Percentiles rank a stretch among this genome's conserved stretches.
Conservation (phyloP, 2,329 filamentous ascomycete genomes). For the Biscogniauxia sp. region DNA sequence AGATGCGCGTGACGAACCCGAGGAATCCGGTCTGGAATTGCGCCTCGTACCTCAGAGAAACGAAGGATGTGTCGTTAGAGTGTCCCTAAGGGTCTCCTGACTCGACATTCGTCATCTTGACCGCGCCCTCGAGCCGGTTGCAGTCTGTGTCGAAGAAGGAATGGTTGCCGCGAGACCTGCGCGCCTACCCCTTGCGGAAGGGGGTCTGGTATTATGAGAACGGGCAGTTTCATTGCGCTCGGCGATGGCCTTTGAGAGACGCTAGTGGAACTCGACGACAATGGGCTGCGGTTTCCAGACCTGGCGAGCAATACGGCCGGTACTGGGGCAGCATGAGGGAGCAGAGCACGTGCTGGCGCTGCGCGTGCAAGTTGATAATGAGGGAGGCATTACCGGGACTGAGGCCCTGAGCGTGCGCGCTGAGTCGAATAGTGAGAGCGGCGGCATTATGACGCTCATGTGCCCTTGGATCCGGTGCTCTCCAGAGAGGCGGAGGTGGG, state of each 20-base stretch:
- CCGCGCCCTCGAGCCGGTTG: slow-evolving; percentile 22
- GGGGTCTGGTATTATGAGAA: slow-evolving; percentile 22
- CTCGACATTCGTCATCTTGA: slow-evolving; percentile 22
- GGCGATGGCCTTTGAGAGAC: slow-evolving; percentile 23
- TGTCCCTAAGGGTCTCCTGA: slow-evolving; percentile 21
- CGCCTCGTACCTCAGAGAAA: slow-evolving; percentile 20
- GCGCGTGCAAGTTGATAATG: slow-evolving; percentile 13
- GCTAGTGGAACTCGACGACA: slow-evolving; percentile 10
- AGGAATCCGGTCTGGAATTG: slow-evolving; percentile 27
- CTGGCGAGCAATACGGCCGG: slow-evolving; percentile 9
- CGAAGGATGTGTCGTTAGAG: slow-evolving; percentile 25
- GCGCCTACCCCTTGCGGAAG: slow-evolving; percentile 13
- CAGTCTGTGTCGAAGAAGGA: slow-evolving; percentile 24
- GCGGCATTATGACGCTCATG: slow-evolving; percentile 23
- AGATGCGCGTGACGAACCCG: slow-evolving; percentile 22
- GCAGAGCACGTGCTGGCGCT: slow-evolving; percentile 20
- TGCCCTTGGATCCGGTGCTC: slow-evolving; percentile 19
- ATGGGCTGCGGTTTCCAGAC: slow-evolving; percentile 13
- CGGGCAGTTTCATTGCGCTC: slow-evolving; percentile 19
- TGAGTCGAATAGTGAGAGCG: slow-evolving; percentile 14
- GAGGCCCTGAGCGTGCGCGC: slow-evolving; percentile 21
- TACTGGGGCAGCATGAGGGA: slow-evolving; percentile 22
- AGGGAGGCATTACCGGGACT: slow-evolving; percentile 18
- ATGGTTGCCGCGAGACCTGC: slow-evolving; percentile 18
- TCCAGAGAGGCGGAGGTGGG: not conserved